These are phyloP conservation scores for Hygrophorus russula DNA, from an alignment of 768 basidiomycete species.

Conservation along the genomic window DNA sequence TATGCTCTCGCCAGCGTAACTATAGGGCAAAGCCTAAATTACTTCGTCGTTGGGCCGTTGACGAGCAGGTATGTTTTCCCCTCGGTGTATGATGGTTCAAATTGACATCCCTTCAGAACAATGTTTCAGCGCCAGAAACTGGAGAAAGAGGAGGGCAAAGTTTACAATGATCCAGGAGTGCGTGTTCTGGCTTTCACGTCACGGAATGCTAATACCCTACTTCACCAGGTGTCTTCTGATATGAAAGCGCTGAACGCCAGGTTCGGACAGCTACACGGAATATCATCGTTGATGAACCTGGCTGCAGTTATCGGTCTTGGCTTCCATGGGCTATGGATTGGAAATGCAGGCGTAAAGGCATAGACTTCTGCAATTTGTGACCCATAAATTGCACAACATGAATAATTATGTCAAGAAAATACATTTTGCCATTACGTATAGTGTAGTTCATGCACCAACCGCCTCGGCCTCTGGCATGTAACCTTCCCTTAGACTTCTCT, in stretches of 20 bases:
- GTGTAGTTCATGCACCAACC: conserved; percentile 53
- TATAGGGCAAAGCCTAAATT: conserved; percentile 45
- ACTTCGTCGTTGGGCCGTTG: conserved; percentile 59
- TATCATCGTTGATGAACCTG: conserved; percentile 60
- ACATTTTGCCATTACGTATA: conserved; percentile 18
- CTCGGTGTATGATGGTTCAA: neutral
- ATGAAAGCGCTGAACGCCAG: conserved; percentile 61
- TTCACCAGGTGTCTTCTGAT: conserved; percentile 42
- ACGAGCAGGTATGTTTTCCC: conserved; percentile 49
- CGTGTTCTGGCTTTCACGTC: conserved; percentile 12
- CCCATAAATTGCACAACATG: conserved; percentile 9
- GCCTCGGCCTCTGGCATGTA: conserved; percentile 71
- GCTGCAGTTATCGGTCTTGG: conserved; percentile 43
- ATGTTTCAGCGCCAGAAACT: conserved; percentile 64
- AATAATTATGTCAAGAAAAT: conserved; percentile 8
- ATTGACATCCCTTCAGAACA: conserved; percentile 29
- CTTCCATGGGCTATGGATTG: conserved; percentile 69
- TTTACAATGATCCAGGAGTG: conserved; percentile 55
- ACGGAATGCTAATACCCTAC: neutral
- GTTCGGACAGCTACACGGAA: conserved; percentile 58
- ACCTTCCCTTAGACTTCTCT: conserved; percentile 75
- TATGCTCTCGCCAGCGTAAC: conserved; percentile 41
- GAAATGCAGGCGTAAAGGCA: conserved; percentile 36
- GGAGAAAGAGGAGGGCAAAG: conserved; percentile 66
- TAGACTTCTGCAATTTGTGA: conserved; percentile 14